Conservation (phyloP, 176 grass and related monocot species). For the Avena insularis region DNA sequence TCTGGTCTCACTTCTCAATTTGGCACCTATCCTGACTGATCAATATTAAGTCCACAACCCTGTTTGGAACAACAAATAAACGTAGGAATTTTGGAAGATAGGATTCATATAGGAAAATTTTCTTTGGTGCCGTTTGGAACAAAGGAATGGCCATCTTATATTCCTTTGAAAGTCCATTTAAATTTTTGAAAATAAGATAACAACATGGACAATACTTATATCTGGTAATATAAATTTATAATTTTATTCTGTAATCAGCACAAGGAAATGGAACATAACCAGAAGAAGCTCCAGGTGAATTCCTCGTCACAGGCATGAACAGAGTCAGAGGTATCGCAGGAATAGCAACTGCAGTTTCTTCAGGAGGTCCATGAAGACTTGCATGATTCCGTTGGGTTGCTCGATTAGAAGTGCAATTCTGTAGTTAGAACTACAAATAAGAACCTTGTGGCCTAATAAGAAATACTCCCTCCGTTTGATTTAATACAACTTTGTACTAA, state of each 20-base stretch:
- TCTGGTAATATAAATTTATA: not conserved
- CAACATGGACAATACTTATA: not conserved
- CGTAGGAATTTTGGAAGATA: not conserved
- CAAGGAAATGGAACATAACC: conserved; percentile 45
- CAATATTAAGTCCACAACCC: not conserved
- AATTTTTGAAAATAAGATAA: not conserved
- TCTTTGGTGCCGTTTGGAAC: not conserved
- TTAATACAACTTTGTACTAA: no score
- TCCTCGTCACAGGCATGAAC: conserved; percentile 55
- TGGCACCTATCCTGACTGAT: not conserved
- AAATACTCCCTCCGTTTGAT: not conserved
- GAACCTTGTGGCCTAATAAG: conserved; percentile 20
- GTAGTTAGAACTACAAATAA: conserved; percentile 40
- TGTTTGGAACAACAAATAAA: not conserved
- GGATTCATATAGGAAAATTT: not conserved
- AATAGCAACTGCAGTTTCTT: conserved; percentile 53
- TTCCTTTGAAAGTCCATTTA: not conserved
- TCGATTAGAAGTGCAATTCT: conserved; percentile 40
- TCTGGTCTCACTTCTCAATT: not conserved
- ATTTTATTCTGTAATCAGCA: conserved; percentile 2
- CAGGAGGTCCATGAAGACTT: conserved; percentile 37
- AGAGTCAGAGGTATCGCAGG: conserved; percentile 62
- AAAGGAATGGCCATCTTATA: not conserved
- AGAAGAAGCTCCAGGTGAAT: conserved; percentile 46
- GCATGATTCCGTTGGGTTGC: conserved; percentile 29